A percentile compares a stretch with the other conserved stretches of the same genome.
These are phyloP conservation scores for Polygonum aviculare DNA, from an alignment of 148 eudicot species.

Conservation along the genomic window DNA sequence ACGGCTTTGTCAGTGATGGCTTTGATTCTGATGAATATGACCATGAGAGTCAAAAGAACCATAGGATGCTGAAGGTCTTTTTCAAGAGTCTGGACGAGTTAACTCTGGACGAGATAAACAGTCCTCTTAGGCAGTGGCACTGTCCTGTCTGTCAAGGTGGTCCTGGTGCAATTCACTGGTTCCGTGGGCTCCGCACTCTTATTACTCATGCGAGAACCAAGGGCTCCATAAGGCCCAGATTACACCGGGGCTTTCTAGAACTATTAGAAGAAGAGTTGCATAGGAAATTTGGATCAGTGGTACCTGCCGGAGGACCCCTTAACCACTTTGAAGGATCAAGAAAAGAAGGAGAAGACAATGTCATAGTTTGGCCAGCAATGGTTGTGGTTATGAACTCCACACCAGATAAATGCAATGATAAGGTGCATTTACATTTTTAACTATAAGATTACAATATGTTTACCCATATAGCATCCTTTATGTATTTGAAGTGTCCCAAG, in stretches of 20 bases:
- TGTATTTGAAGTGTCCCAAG: not conserved
- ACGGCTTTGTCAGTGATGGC: constrained; percentile 37
- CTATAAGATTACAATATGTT: not conserved
- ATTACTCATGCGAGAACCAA: constrained; percentile 59
- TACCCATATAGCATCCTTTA: not conserved
- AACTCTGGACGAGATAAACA: constrained; percentile 44
- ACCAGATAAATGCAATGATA: constrained; percentile 49
- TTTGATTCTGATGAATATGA: constrained; percentile 47
- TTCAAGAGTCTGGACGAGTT: constrained; percentile 41
- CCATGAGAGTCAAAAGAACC: constrained; percentile 47
- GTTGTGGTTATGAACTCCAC: constrained; percentile 57
- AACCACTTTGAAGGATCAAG: constrained; percentile 54
- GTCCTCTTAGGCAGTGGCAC: constrained; percentile 61
- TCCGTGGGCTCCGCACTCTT: constrained; percentile 54
- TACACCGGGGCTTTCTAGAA: constrained; percentile 56
- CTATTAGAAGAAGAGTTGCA: constrained; percentile 63
- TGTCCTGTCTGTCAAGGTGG: constrained; percentile 84
- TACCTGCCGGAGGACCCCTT: constrained; percentile 45
- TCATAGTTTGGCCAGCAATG: constrained; percentile 90
- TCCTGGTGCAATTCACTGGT: constrained; percentile 83
- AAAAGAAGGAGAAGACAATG: constrained; percentile 28
- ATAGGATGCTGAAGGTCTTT: constrained; percentile 34
- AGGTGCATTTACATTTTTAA: constrained; percentile 23
- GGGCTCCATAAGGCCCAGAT: constrained; percentile 49
- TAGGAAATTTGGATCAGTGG: constrained; percentile 45